phyloP scores from a whole-genome alignment of 306 rosid species.

The Cicer chorassanicum region DNA sequence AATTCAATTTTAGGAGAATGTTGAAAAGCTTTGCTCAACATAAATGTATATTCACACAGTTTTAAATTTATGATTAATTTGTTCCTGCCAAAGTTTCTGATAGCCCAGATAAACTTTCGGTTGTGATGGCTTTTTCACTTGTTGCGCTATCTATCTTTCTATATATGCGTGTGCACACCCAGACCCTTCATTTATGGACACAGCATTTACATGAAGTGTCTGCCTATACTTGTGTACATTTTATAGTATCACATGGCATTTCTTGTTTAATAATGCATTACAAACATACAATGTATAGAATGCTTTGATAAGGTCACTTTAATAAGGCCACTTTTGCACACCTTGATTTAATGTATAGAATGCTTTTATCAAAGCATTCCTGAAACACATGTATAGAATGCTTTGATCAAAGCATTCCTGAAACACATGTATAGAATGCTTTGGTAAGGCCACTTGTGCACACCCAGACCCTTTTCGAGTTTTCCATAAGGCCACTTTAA shows the following conservation, averaged over 20 bases:
- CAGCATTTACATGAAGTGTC: constrained; percentile 1
- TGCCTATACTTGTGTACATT: constrained; percentile 9
- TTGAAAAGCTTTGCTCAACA: constrained; percentile 30
- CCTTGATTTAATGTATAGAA: too few species aligned
- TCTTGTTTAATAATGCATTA: constrained; percentile 4
- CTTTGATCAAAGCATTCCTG: too few species aligned
- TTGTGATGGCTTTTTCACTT: constrained; percentile 28
- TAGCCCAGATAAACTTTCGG: constrained; percentile 9
- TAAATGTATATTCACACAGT: constrained; percentile 21
- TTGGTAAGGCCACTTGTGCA: too few species aligned
- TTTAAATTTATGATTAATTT: background rate
- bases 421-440: too few species aligned
- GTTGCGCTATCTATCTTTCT: background rate
- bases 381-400: too few species aligned
- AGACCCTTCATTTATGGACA: background rate
- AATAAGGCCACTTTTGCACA: too few species aligned
- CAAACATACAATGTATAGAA: constrained; percentile 14
- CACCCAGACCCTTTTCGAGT: too few species aligned
- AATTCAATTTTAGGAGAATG: background rate
- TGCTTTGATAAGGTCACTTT: too few species aligned
- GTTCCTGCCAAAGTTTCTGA: background rate
- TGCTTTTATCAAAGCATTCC: too few species aligned
- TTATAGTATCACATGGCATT: constrained; percentile 28
- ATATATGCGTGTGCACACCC: background rate
- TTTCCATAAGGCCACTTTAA: too few species aligned